Evolutionary conservation across 2,329 filamentous ascomycete genomes (phyloP).

Genomic region (Aspergillus novoparasiticus): DNA sequence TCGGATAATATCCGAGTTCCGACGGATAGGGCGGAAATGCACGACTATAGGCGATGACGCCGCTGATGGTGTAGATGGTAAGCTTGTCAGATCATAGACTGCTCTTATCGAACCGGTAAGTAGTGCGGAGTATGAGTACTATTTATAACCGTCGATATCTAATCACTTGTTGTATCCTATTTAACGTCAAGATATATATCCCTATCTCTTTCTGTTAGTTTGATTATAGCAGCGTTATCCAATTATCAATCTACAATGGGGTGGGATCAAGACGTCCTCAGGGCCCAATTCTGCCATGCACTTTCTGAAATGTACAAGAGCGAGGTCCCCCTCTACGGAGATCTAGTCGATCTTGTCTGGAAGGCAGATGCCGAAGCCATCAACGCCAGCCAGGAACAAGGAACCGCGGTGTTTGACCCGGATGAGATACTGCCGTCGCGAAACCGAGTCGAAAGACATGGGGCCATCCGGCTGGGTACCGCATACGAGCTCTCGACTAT

Average conservation of each 20-base stretch:
- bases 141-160: neutral
- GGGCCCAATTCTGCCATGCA: conserved; percentile 33
- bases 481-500: conserved; percentile 47
- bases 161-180: neutral
- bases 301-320: conserved; percentile 40
- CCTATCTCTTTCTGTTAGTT: neutral
- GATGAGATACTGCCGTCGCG: conserved; percentile 26
- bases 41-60: neutral
- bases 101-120: neutral
- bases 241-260: conserved; percentile 10
- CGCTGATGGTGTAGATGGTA: neutral
- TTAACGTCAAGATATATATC: neutral
- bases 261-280: conserved; percentile 27
- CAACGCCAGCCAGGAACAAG: conserved; percentile 12
- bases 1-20: neutral
- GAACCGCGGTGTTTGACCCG: conserved; percentile 17
- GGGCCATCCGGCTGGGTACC: conserved; percentile 54
- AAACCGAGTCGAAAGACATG: conserved; percentile 43
- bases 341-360: conserved; percentile 34
- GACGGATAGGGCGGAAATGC: neutral
- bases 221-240: neutral
- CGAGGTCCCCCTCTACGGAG: conserved; percentile 38
- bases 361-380: conserved; percentile 29
- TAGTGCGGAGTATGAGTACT: neutral
- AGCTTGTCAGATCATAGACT: neutral